Conservation (phyloP, 1,284 basidiomycete species). For the Cystobasidiaceae sp. region DNA sequence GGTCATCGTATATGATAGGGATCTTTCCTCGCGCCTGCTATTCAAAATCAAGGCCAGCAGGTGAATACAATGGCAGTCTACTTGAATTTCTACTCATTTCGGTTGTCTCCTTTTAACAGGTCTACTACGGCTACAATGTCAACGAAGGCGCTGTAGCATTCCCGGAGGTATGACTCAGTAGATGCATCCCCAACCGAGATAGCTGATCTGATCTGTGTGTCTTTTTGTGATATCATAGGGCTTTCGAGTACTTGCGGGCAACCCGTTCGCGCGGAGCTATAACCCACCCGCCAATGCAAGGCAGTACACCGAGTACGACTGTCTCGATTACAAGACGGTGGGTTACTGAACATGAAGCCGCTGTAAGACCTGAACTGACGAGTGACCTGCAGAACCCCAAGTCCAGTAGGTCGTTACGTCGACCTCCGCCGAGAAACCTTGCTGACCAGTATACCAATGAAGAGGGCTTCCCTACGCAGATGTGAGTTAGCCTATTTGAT, state of each 20-base stretch:
- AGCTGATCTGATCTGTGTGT: not conserved
- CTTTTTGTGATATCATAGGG: not conserved
- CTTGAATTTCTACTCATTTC: too few relatives aligned
- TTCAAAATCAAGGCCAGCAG: not conserved
- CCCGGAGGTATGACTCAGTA: not conserved
- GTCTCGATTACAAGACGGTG: not conserved
- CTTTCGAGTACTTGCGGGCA: not conserved
- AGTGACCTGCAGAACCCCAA: not conserved
- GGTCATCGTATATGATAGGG: too few relatives aligned
- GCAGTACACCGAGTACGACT: slow-evolving; percentile 2
- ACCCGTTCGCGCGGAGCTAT: not conserved
- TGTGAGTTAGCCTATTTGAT: not conserved
- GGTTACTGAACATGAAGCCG: too few relatives aligned
- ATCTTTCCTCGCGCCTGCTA: not conserved
- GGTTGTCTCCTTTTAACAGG: too few relatives aligned
- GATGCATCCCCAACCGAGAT: not conserved
- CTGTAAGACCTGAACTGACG: not conserved
- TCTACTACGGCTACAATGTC: too few relatives aligned
- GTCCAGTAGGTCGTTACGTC: not conserved
- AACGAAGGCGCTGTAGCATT: not conserved
- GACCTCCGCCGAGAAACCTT: too few relatives aligned
- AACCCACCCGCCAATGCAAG: not conserved
- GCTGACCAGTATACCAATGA: not conserved
- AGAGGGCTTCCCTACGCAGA: not conserved
- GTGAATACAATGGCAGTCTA: not conserved